phyloP scores from a whole-genome alignment of 2,329 filamentous ascomycete genomes.

The Fonsecaea nubica region DNA sequence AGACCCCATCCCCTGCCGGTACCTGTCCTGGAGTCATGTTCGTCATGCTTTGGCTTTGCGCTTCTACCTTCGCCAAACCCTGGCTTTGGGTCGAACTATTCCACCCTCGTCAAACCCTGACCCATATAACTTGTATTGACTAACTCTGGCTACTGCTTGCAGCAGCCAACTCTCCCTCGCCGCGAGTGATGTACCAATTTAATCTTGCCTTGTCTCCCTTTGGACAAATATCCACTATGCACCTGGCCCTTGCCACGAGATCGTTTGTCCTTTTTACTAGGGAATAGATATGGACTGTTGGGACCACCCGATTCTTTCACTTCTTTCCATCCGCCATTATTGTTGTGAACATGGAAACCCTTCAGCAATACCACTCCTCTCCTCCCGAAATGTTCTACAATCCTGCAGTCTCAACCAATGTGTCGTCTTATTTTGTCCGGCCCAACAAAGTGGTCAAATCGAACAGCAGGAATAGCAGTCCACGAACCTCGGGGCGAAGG shows the following conservation, averaged over 20 bases:
- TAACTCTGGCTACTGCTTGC: conserved; percentile 21
- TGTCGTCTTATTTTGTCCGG: conserved; percentile 36
- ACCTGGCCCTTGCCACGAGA: conserved; percentile 6
- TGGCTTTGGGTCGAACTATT: conserved; percentile 16
- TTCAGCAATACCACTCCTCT: conserved; percentile 24
- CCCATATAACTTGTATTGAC: conserved; percentile 27
- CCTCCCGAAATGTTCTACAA: conserved; percentile 21
- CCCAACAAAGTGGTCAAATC: conserved; percentile 38
- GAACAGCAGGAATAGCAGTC: conserved; percentile 38
- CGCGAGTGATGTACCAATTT: conserved; percentile 30
- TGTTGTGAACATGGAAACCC: conserved; percentile 22
- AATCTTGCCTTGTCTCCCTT: conserved; percentile 35
- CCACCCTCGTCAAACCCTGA: conserved; percentile 17
- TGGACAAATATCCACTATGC: conserved; percentile 14
- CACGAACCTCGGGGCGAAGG: conserved; percentile 30
- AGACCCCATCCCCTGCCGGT: conserved; percentile 8
- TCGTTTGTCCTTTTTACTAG: conserved; percentile 8
- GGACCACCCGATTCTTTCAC: conserved; percentile 14
- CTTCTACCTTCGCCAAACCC: conserved; percentile 16
- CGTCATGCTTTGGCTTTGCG: conserved; percentile 23
- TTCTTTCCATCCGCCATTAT: conserved; percentile 3
- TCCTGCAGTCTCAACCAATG: conserved; percentile 22
- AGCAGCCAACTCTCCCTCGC: conserved; percentile 12
- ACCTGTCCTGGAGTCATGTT: conserved; percentile 21
- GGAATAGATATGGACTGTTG: conserved; percentile 30